These are phyloP conservation scores for Heritiera littoralis DNA, from an alignment of 345 rosid species.

Conservation along the genomic window DNA sequence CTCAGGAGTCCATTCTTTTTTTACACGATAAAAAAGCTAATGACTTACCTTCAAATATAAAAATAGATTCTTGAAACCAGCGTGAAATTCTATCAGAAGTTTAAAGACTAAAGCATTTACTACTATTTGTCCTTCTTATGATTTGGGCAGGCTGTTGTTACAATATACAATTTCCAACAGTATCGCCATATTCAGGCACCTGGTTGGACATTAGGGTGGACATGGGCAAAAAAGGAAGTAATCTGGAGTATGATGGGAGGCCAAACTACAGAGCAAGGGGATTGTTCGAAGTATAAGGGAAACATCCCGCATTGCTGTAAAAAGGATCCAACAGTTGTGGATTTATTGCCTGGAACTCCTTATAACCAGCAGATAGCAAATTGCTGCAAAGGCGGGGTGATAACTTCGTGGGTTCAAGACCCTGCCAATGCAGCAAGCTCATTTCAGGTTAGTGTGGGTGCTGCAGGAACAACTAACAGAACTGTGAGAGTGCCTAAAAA, in stretches of 20 bases:
- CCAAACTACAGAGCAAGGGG: constrained; percentile 88
- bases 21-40: background rate
- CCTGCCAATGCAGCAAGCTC: constrained; percentile 68
- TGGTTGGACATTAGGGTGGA: constrained; percentile 91
- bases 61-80: background rate
- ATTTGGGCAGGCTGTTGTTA: constrained; percentile 69
- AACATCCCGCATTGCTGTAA: constrained; percentile 84
- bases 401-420: constrained; percentile 84
- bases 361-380: constrained; percentile 87
- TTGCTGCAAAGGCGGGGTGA: constrained; percentile 90
- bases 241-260: constrained; percentile 85
- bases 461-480: constrained; percentile 81
- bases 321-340: constrained; percentile 79
- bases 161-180: constrained; percentile 80
- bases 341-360: constrained; percentile 82
- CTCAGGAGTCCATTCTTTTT: background rate
- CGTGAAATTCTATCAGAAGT: background rate
- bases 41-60: background rate
- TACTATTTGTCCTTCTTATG: constrained; percentile 9
- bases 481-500: constrained; percentile 76
- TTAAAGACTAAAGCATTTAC: background rate
- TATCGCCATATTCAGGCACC: constrained; percentile 87
- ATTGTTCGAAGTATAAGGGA: constrained; percentile 84
- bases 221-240: constrained; percentile 92
- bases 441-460: constrained; percentile 82